Evolutionary conservation across 768 basidiomycete species (phyloP), one percentile per base, ranked within the genome.

Genomic region (Russula compacta): DNA sequence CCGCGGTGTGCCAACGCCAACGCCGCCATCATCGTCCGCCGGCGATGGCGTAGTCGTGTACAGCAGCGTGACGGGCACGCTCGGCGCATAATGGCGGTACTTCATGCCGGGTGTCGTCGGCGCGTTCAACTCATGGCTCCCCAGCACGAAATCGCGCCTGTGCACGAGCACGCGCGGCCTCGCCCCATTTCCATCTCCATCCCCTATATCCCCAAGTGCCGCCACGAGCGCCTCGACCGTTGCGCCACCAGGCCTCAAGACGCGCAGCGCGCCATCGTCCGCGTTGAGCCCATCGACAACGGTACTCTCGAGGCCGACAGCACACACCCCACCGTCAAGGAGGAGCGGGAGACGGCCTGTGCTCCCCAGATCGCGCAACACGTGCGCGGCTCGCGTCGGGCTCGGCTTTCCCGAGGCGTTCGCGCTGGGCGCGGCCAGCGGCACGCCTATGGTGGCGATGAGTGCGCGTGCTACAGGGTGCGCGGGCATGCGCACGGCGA

Each of bases 91-190:
- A 74, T 99, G 97, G 53, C 87, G 83, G 72, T 99, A 99, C 74
- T 99, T 99, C 95, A 98, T 97, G 36, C 97, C 97, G 2, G 97
- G 97, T 0, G 97, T 98, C 8, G 92, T 93, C 9, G 97, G 97
- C 0, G 85, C 81, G 42, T 78, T 76, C 71, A 92, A 90, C 59
- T 89, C 76, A n/a, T 72, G 72, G 42, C 81, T 77, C 68, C 89
- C 89, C 36, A 63, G 56, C 15, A 74, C 67, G 69, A 85, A 95
- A 71, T 95, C 91, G 12, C 90, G 82, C 55, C 81, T 78, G 70
- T 92, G 87, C 12, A 93, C 90, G 56, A 93, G 77, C 33, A 92
- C 86, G 15, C 73, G 69, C 19, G 33, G 49, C 44, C 1, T 19
- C 19, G 43, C 4, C 33, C 11, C 67, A 64, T 40, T 56, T 60